Conservation (phyloP, 1,284 basidiomycete species). For the Ceratorhiza oryzae-sativae region DNA sequence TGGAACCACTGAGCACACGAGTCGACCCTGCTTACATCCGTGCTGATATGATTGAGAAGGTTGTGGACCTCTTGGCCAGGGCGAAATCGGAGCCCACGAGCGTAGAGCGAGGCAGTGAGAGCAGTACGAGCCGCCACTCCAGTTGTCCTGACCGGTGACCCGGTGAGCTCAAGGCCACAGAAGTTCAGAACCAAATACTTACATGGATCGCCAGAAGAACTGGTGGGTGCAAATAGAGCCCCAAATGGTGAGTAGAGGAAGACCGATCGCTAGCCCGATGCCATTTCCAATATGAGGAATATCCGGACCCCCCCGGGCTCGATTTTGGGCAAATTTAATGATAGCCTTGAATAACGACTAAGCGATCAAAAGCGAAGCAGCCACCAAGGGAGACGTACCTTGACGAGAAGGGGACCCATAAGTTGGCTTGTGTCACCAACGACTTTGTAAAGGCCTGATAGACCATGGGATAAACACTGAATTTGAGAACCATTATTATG, state of each 20-base stretch:
- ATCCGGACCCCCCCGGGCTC: not conserved
- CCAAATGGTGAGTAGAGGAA: slow-evolving; percentile 68
- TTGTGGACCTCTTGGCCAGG: slow-evolving; percentile 74
- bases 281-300: slow-evolving; percentile 66
- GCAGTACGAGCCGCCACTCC: slow-evolving; percentile 75
- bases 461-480: not conserved
- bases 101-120: slow-evolving; percentile 77
- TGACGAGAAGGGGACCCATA: slow-evolving; percentile 70
- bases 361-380: not conserved
- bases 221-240: slow-evolving; percentile 69
- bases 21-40: slow-evolving; percentile 90
- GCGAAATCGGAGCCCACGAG: slow-evolving; percentile 75
- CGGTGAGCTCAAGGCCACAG: not conserved
- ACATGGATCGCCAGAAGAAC: slow-evolving; percentile 79
- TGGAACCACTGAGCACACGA: slow-evolving; percentile 84
- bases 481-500: not conserved
- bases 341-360: slow-evolving; percentile 4
- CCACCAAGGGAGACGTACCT: slow-evolving; percentile 50
- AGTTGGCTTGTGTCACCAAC: slow-evolving; percentile 59
- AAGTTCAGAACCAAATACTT: not conserved
- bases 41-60: slow-evolving; percentile 91
- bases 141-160: slow-evolving; percentile 52
- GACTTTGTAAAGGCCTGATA: slow-evolving; percentile 53
- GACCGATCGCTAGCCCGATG: slow-evolving; percentile 72
- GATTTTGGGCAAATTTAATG: slow-evolving; percentile 25